Conservation (phyloP, 352 stramenopile species). For the Aphanomyces euteiches region DNA sequence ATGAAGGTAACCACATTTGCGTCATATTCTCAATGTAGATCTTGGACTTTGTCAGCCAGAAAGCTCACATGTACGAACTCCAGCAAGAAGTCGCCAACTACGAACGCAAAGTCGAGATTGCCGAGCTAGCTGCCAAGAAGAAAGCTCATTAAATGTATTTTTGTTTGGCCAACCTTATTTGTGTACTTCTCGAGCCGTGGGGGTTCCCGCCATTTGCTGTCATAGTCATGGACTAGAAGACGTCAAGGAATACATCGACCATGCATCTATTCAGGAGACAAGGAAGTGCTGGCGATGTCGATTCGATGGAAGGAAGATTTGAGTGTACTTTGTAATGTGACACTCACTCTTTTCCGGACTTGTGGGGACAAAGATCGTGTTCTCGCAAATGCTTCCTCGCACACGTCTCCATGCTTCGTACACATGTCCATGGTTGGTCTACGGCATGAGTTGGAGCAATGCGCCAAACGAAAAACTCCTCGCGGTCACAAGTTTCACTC, state of each 20-base stretch:
- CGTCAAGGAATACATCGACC: too few species aligned
- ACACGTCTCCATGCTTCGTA: conserved; percentile 16
- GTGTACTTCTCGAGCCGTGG: not conserved
- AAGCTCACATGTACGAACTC: conserved; percentile 86
- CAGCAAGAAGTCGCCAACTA: conserved; percentile 87
- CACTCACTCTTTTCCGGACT: too few species aligned
- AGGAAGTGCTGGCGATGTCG: too few species aligned
- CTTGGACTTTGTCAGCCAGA: conserved; percentile 89
- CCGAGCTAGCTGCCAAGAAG: conserved; percentile 75
- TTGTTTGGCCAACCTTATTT: too few species aligned
- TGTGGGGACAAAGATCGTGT: too few species aligned
- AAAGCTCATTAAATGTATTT: not conserved
- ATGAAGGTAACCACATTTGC: not conserved
- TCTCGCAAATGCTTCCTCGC: not conserved
- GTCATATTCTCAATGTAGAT: conserved; percentile 38
- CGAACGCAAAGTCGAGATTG: conserved; percentile 91
- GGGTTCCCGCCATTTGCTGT: conserved; percentile 44
- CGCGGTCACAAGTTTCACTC: conserved; percentile 43
- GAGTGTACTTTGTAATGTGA: too few species aligned
- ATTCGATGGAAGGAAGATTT: too few species aligned
- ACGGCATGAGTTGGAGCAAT: conserved; percentile 30
- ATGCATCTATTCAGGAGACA: too few species aligned
- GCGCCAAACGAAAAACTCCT: conserved; percentile 7
- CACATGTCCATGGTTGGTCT: conserved; percentile 24
- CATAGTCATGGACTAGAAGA: conserved; percentile 42